phyloP scores from a whole-genome alignment of 2,329 filamentous ascomycete genomes.

The Alternaria tenuissima region DNA sequence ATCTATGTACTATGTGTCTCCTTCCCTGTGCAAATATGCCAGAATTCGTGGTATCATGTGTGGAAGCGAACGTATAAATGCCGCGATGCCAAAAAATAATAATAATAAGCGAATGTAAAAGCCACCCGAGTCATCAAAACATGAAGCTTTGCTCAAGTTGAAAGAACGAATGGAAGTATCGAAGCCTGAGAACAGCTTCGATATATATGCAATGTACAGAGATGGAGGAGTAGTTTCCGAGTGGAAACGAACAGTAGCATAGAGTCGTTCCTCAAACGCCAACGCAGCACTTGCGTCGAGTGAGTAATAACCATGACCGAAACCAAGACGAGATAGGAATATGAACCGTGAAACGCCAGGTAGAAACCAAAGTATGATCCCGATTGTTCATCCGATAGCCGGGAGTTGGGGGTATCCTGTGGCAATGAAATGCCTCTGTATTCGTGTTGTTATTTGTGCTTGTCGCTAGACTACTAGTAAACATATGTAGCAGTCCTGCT shows the following conservation, averaged over 20 bases:
- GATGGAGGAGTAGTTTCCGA: neutral
- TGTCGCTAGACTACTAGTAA: conserved; percentile 30
- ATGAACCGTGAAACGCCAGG: conserved; percentile 8
- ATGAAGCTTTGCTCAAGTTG: neutral
- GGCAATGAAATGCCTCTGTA: conserved; percentile 14
- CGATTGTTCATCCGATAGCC: conserved; percentile 1
- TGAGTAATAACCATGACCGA: neutral
- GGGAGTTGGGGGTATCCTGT: conserved; percentile 15
- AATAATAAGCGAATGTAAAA: neutral
- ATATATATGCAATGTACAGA: conserved; percentile 7
- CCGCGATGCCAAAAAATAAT: neutral
- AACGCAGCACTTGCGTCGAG: conserved; percentile 21
- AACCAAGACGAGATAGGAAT: neutral
- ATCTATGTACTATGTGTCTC: neutral
- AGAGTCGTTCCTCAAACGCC: neutral
- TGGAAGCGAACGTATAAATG: conserved; percentile 1
- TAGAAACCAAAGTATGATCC: conserved; percentile 2
- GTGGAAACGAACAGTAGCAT: neutral
- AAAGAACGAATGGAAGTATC: neutral
- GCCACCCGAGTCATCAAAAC: neutral
- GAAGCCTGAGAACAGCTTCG: neutral
- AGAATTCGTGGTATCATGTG: neutral
- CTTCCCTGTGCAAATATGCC: neutral
- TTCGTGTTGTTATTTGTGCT: neutral
- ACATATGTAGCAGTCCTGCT: conserved; percentile 39